A percentile compares a stretch with the other conserved stretches of the same genome.
Conservation (phyloP, 169 alveolate genomes). For the Condylostoma magnum region DNA sequence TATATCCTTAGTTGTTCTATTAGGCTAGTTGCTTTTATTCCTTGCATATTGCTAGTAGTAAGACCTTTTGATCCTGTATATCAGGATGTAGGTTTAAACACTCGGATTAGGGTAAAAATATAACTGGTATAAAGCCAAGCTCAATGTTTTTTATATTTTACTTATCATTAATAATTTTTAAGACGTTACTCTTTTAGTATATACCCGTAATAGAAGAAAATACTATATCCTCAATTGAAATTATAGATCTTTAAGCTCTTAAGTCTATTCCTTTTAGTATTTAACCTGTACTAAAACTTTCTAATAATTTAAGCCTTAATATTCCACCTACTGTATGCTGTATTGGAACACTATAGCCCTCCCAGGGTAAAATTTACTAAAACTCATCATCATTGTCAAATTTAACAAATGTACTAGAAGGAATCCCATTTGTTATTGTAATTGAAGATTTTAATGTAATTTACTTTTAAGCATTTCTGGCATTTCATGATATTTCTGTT, state of each 20-base stretch:
- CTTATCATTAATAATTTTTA: too few relatives aligned
- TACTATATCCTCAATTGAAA: neutral
- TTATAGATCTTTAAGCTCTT: neutral
- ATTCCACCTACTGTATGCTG: neutral
- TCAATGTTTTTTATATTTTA: too few relatives aligned
- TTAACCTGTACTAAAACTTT: neutral
- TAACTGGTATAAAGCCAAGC: too few relatives aligned
- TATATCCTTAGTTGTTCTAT: too few relatives aligned
- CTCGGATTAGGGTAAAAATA: too few relatives aligned
- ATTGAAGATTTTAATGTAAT: constrained; percentile 11
- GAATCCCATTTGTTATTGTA: neutral
- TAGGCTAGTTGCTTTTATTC: too few relatives aligned
- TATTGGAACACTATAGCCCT: neutral
- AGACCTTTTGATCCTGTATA: too few relatives aligned
- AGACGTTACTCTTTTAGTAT: too few relatives aligned
- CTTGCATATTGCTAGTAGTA: too few relatives aligned
- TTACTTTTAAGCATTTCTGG: neutral
- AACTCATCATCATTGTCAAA: neutral
- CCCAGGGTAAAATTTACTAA: neutral
- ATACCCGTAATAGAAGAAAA: too few relatives aligned
- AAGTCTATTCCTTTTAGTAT: neutral
- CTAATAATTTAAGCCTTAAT: neutral
- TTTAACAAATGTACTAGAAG: neutral
- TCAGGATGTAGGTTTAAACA: too few relatives aligned
- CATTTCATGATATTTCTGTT: constrained; percentile 15